Evolutionary conservation across 208 protist genomes (phyloP).

Genomic region (Strigomonas culicis): DNA sequence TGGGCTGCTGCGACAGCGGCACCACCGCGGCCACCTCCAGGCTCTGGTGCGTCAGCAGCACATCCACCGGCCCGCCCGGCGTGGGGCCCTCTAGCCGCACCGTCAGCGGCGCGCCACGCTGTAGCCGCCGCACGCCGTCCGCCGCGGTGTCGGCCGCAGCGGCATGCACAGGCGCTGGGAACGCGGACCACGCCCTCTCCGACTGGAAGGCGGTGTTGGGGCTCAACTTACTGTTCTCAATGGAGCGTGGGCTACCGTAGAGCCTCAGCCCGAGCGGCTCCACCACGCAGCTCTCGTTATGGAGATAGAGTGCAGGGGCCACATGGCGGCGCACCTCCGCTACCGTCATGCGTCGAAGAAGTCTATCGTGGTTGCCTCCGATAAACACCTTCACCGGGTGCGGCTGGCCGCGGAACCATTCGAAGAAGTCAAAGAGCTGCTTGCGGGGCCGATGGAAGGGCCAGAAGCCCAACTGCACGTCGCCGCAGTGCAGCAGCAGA

Average conservation of each 20-base stretch:
- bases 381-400: constrained; percentile 84
- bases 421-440: constrained; percentile 46
- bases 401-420: constrained; percentile 66
- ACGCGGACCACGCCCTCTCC: constrained; percentile 21
- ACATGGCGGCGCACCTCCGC: constrained; percentile 31
- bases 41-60: constrained; percentile 56
- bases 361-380: constrained; percentile 80
- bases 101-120: background rate
- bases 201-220: constrained; percentile 60
- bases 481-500: constrained; percentile 65
- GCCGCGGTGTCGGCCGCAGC: background rate
- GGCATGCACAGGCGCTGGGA: background rate
- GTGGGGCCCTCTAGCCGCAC: constrained; percentile 26
- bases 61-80: constrained; percentile 37
- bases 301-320: constrained; percentile 46
- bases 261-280: constrained; percentile 45
- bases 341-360: constrained; percentile 20
- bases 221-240: constrained; percentile 43
- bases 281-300: constrained; percentile 42
- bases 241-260: constrained; percentile 57
- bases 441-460: constrained; percentile 13
- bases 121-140: background rate
- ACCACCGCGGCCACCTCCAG: constrained; percentile 11
- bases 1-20: constrained; percentile 23
- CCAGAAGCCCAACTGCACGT: constrained; percentile 47